These are phyloP conservation scores for Linnemannia exigua DNA, from an alignment of 192 early-diverging fungal genomes.

Conservation along the genomic window DNA sequence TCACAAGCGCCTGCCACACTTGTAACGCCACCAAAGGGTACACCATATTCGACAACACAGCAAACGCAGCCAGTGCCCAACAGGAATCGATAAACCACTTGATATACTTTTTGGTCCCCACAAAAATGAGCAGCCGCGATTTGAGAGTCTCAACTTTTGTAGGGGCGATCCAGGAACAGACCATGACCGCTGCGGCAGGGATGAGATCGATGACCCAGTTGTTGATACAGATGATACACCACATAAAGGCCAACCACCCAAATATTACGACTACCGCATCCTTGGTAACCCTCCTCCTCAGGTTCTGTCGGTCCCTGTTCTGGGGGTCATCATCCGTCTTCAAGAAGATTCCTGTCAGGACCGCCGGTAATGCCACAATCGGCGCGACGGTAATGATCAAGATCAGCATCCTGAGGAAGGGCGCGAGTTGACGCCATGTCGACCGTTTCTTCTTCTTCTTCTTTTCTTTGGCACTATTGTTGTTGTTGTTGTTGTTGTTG, in stretches of 20 bases:
- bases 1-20: slow-evolving; percentile 30
- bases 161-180: slow-evolving; percentile 19
- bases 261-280: slow-evolving; percentile 38
- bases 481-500: slow-evolving; percentile 23
- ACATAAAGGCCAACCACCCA: slow-evolving; percentile 48
- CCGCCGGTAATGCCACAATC: slow-evolving; percentile 43
- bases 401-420: slow-evolving; percentile 39
- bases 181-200: slow-evolving; percentile 18
- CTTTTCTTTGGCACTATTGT: neutral
- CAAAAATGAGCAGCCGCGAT: slow-evolving; percentile 40
- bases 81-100: slow-evolving; percentile 37
- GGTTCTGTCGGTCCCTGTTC: slow-evolving; percentile 43
- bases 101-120: slow-evolving; percentile 48
- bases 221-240: slow-evolving; percentile 37
- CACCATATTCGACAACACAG: slow-evolving; percentile 22
- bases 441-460: neutral
- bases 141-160: slow-evolving; percentile 27
- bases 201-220: slow-evolving; percentile 46
- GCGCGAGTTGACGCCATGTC: slow-evolving; percentile 32
- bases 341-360: slow-evolving; percentile 13
- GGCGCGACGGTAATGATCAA: slow-evolving; percentile 26
- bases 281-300: slow-evolving; percentile 20
- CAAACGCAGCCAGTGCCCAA: slow-evolving; percentile 46
- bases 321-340: slow-evolving; percentile 2
- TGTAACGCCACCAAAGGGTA: neutral